Conservation (phyloP, 169 alveolate genomes). For the Plasmodium vinckei region DNA sequence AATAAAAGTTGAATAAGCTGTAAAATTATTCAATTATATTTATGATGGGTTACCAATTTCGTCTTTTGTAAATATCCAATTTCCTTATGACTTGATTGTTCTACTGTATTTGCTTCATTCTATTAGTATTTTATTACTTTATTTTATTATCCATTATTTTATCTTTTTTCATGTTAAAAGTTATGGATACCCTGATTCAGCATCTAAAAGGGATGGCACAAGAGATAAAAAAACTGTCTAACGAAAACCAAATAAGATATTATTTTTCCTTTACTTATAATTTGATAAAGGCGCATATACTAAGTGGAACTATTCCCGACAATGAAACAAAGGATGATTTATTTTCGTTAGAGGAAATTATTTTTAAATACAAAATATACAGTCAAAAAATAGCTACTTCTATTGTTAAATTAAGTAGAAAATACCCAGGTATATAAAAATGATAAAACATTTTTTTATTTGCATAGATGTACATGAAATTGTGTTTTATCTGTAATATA, state of each 20-base stretch:
- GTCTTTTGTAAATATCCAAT: background rate
- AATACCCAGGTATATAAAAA: constrained; percentile 23
- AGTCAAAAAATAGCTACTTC: constrained; percentile 37
- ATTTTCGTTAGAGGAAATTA: constrained; percentile 36
- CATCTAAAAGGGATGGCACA: constrained; percentile 26
- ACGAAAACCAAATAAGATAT: constrained; percentile 56
- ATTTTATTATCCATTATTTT: background rate
- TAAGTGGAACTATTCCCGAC: background rate
- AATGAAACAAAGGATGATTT: constrained; percentile 5
- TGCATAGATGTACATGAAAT: background rate
- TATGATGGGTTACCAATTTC: background rate
- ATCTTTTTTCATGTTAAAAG: constrained; percentile 3
- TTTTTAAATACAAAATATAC: constrained; percentile 54
- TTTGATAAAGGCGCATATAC: constrained; percentile 22
- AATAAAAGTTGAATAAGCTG: background rate
- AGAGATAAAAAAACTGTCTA: constrained; percentile 2
- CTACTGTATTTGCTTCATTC: background rate
- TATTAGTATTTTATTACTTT: background rate
- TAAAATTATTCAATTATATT: background rate
- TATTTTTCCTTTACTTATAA: constrained; percentile 60
- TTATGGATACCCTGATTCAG: constrained; percentile 24
- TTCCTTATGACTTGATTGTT: background rate
- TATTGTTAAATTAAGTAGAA: constrained; percentile 1
- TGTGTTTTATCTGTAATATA: too few relatives aligned
- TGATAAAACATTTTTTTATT: background rate